Percentiles rank a stretch among this genome's conserved stretches.
Evolutionary conservation across 129 eudicot genomes (phyloP).

Genomic region (Kitagawia praeruptora): DNA sequence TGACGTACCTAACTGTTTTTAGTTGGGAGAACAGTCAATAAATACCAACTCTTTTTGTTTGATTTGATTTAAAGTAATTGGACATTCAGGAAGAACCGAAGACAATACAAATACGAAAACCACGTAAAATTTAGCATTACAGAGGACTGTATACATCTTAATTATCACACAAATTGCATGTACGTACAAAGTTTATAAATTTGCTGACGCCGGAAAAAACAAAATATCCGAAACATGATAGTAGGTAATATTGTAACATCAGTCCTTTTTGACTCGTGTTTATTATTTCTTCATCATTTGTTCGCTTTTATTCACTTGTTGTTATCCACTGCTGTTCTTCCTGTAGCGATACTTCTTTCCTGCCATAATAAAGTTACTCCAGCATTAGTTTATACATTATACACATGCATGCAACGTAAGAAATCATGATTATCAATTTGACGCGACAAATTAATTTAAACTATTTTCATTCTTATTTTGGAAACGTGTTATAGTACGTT

Average conservation of each 20-base stretch:
- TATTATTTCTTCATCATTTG: not conserved
- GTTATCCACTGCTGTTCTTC: not conserved
- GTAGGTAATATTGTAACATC: not conserved
- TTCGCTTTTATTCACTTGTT: not conserved
- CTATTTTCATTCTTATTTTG: too few species aligned
- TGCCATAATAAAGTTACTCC: not conserved
- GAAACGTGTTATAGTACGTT: not conserved
- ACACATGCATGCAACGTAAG: not conserved
- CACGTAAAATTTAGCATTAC: not conserved
- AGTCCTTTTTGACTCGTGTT: not conserved
- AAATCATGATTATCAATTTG: too few species aligned
- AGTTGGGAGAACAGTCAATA: too few species aligned
- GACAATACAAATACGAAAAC: not conserved
- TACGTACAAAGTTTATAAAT: not conserved
- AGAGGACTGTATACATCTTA: not conserved
- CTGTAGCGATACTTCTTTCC: not conserved
- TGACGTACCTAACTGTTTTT: too few species aligned
- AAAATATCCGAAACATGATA: not conserved
- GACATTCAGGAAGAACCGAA: not conserved
- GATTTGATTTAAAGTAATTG: not conserved
- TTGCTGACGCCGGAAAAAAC: not conserved
- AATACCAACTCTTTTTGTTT: too few species aligned
- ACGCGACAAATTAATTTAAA: not conserved
- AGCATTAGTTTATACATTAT: not conserved
- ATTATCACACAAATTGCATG: constrained; percentile 1